Conservation (phyloP, 345 rosid species). For the Streptanthus diversifolius region DNA sequence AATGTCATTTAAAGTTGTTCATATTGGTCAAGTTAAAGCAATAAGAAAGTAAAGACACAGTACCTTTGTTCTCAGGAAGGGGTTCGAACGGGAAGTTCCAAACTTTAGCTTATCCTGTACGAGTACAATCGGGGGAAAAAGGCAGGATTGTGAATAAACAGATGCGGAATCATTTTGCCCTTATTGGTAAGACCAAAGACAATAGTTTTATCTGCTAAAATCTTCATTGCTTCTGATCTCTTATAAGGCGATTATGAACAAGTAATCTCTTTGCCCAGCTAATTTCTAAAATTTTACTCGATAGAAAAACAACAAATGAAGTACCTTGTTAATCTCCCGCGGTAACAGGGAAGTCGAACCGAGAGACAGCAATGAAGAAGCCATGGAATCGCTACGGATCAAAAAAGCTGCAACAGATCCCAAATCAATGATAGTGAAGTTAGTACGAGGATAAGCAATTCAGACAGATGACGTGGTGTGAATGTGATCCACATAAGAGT, state of each 20-base stretch:
- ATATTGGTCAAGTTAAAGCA: not conserved
- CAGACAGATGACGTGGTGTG: not conserved
- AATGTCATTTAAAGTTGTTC: not conserved
- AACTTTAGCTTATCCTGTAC: constrained; percentile 58
- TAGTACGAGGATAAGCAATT: constrained; percentile 9
- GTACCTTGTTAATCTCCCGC: constrained; percentile 58
- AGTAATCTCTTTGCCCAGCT: not conserved
- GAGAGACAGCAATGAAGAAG: constrained; percentile 59
- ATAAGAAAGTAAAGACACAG: not conserved
- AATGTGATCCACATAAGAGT: constrained; percentile 5
- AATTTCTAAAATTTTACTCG: not conserved
- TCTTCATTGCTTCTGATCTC: not conserved
- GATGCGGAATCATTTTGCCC: not conserved
- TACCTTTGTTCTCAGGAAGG: constrained; percentile 56
- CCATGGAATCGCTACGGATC: constrained; percentile 34
- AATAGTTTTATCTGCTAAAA: not conserved
- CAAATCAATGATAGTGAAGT: constrained; percentile 8
- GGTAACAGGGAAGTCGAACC: constrained; percentile 53
- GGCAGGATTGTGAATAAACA: not conserved
- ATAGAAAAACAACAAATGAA: not conserved
- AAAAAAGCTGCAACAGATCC: constrained; percentile 22
- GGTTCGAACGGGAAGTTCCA: constrained; percentile 43
- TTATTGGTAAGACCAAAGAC: not conserved
- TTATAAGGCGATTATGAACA: not conserved
- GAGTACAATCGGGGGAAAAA: constrained; percentile 4